These are phyloP conservation scores for Artemisia argyi DNA, from an alignment of 129 eudicot genomes.

Conservation along the genomic window DNA sequence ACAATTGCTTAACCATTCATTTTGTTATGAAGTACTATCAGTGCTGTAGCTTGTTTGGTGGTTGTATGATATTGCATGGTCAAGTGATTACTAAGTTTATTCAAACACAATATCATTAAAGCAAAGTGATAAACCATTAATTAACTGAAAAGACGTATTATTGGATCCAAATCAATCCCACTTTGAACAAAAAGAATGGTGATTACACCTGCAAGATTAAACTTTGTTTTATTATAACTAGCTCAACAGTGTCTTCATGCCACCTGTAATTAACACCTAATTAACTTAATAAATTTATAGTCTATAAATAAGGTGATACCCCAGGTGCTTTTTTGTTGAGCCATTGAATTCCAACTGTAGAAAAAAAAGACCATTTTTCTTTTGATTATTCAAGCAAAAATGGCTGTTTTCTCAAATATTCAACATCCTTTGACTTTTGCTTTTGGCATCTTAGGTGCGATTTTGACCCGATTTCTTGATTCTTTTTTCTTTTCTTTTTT, in stretches of 20 bases:
- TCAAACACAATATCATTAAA: not conserved
- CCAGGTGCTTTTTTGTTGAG: slow-evolving; percentile 9
- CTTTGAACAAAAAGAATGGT: slow-evolving; percentile 13
- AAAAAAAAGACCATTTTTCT: not conserved
- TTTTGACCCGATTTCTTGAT: not conserved
- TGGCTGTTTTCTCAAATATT: slow-evolving; percentile 15
- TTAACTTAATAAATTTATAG: not conserved
- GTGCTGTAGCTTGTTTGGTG: not conserved
- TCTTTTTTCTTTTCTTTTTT: not conserved
- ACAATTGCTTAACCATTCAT: slow-evolving; percentile 10
- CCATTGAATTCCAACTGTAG: slow-evolving; percentile 7
- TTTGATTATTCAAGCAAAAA: not conserved
- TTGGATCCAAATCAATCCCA: slow-evolving; percentile 8
- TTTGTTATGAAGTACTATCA: not conserved
- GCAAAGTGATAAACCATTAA: not conserved
- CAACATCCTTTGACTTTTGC: slow-evolving; percentile 15
- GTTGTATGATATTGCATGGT: not conserved
- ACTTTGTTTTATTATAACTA: not conserved
- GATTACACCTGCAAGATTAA: not conserved
- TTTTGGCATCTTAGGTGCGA: slow-evolving; percentile 13
- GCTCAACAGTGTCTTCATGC: not conserved
- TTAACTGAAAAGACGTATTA: not conserved
- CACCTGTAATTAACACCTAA: slow-evolving; percentile 1
- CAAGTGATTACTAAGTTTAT: not conserved
- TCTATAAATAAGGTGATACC: not conserved